Evolutionary conservation across 768 basidiomycete genomes (phyloP), one percentile per base, ranked within the genome.

Genomic region (Leucogyrophana mollusca): DNA sequence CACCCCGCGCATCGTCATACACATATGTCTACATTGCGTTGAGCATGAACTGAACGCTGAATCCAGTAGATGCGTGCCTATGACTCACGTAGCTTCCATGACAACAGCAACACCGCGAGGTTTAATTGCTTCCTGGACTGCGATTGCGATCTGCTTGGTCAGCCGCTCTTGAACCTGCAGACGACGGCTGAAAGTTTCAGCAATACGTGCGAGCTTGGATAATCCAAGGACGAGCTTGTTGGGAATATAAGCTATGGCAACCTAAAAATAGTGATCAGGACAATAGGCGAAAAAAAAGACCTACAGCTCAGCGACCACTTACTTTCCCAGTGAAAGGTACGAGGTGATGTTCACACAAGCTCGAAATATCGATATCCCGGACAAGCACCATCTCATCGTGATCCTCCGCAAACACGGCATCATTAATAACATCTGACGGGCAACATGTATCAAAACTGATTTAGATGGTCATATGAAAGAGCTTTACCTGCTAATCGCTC

Each of bases 381-480:
- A 99, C 95, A 49, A 99, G 82, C 34, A 99, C 96, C 93, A 99
- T 95, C 68, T 99, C 96, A 59, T 98, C 96, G 72, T 99, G 96
- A 68, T 99, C 93, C 67, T 99, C 96, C 35, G 92, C 87, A 63
- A 99, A 99, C 32, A 99, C 83, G 47, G 96, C 96, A 74, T 95
- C 91, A 69, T 97, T 97, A 53, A 98, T 96, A 58, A 98, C 94
- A 65, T 99, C 96, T 93, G 62, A 33, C 54, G 43, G 24, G 35
- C 14, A 40, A 21, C 27, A 22, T 54, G 45, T 18, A 60, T 46
- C 18, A 40, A 40, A 43, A n/a, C 25, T 20, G 25, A 48, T 43
- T 32, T 41, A 41, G 40, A 49, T 25, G 47, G 47, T 49, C 38
- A 30, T 52, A n/a, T 17, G 53, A 59, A 54, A 48, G 50, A 27